Base-by-base conservation (phyloP, 352 stramenopile species). In the Phytophthora pinifolia region DNA sequence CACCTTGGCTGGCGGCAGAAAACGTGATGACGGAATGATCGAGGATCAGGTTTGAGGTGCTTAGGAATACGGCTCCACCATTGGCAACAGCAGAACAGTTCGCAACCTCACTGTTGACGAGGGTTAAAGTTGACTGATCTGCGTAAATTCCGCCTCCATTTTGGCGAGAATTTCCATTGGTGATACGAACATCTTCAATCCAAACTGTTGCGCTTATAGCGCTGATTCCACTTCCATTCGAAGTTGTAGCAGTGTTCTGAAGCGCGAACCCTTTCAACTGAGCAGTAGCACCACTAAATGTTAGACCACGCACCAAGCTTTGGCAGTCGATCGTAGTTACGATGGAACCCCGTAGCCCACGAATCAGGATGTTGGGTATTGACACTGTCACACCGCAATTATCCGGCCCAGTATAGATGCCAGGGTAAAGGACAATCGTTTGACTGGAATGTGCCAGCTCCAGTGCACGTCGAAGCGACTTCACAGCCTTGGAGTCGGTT, bases 401-500 rank as follows among this genome's bases (percentile, higher is more conserved):
- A 2, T 59, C 25, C 3, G 20, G 9, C 0, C 74, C 74, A 3
- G 9, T 48, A 34, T 76, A 86, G 0, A 59, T 59, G 1, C 76
- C 76, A 2, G 72, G 76, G 45, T 87, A 87, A 17, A 89, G 13
- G 9, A 86, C 50, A 34, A 89, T 76, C 0, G 56, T 74, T 43
- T 83, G 58, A 3, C 54, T 34, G 0, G 59, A 18, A 6, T 54
- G 51, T 2, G 59, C 74, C 1, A 84, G 33, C 4, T 72, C 44
- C 1, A 87, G n/a, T 4, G 76, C 79, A 6, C 65, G 74, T 13
- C 46, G 56, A 7, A 89, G 56, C 2, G 79, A 69, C 15, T 73
- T 49, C 0, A 89, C 47, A 2, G 79, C 76, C 46, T 89, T 89
- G 1, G 79, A 46, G 2, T 79, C 64, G 15, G 66, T 87, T 20